Percentiles rank a stretch among this genome's conserved stretches.
Conservation (phyloP, 805 yeast species). For the Yamadazyma endophytica region DNA sequence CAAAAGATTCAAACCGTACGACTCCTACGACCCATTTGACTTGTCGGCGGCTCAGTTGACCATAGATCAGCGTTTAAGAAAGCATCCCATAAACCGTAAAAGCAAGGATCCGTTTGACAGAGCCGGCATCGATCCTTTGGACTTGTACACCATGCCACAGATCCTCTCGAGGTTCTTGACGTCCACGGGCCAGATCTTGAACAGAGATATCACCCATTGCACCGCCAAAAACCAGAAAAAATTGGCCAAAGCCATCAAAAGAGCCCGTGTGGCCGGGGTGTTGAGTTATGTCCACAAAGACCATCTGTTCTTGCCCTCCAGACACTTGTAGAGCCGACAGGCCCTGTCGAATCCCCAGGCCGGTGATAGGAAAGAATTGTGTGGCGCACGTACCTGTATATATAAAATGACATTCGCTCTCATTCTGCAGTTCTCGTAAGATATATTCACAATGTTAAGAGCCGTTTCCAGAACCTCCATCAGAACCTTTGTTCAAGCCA, state of each 20-base stretch:
- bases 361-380: slow-evolving; percentile 12
- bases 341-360: not conserved
- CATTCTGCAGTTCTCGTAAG: no score
- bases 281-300: slow-evolving; percentile 72
- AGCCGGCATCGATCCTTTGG: slow-evolving; percentile 61
- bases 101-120: slow-evolving; percentile 39
- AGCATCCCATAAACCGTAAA: slow-evolving; percentile 15
- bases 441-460: not conserved
- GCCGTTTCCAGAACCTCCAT: slow-evolving; percentile 12
- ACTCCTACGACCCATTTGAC: slow-evolving; percentile 78
- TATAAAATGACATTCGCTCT: not conserved
- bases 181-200: slow-evolving; percentile 71
- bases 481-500: slow-evolving; percentile 28
- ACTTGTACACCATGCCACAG: slow-evolving; percentile 69
- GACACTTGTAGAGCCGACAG: slow-evolving; percentile 23
- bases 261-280: slow-evolving; percentile 78
- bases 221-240: slow-evolving; percentile 62
- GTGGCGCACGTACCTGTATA: not conserved
- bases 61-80: slow-evolving; percentile 39
- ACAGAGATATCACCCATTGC: slow-evolving; percentile 69
- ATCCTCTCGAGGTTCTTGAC: slow-evolving; percentile 62
- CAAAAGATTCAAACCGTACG: slow-evolving; percentile 45
- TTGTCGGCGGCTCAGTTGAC: slow-evolving; percentile 58
- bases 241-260: slow-evolving; percentile 70
- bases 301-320: slow-evolving; percentile 39